Conservation (phyloP, 768 basidiomycete species). For the Panellus pusillus region DNA sequence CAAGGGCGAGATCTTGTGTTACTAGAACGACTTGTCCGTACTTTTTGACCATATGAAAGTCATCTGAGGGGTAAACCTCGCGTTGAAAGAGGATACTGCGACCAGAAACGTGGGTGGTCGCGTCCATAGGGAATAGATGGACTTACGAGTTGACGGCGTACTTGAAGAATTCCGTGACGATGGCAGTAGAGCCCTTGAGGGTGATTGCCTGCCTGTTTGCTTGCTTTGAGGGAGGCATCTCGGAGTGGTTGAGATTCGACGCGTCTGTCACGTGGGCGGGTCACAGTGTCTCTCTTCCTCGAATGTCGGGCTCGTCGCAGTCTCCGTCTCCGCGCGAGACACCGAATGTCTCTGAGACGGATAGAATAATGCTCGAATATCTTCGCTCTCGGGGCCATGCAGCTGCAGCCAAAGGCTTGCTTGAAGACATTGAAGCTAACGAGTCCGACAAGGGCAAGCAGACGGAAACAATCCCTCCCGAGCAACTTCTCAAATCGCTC, state of each 20-base stretch:
- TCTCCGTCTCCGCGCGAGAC: slow-evolving; percentile 42
- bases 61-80: slow-evolving; percentile 95
- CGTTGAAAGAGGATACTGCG: slow-evolving; percentile 92
- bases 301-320: slow-evolving; percentile 51
- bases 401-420: slow-evolving; percentile 49
- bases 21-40: slow-evolving; percentile 96
- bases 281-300: neutral
- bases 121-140: neutral
- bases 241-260: slow-evolving; percentile 25
- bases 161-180: slow-evolving; percentile 99
- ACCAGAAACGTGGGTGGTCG: neutral
- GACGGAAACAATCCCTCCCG: slow-evolving; percentile 40
- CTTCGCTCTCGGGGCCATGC: slow-evolving; percentile 48
- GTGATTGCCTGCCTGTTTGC: slow-evolving; percentile 78
- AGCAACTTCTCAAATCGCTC: slow-evolving; percentile 56
- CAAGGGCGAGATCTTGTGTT: slow-evolving; percentile 89
- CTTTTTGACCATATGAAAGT: slow-evolving; percentile 99
- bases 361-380: slow-evolving; percentile 49
- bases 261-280: slow-evolving; percentile 22
- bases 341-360: slow-evolving; percentile 35
- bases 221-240: slow-evolving; percentile 48
- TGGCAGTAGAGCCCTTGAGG: slow-evolving; percentile 89
- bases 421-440: slow-evolving; percentile 40
- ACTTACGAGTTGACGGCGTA: slow-evolving; percentile 93
- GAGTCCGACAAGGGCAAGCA: slow-evolving; percentile 43